Base-by-base conservation (phyloP, 169 alveolate genomes). In the Toxoplasma gondii region DNA sequence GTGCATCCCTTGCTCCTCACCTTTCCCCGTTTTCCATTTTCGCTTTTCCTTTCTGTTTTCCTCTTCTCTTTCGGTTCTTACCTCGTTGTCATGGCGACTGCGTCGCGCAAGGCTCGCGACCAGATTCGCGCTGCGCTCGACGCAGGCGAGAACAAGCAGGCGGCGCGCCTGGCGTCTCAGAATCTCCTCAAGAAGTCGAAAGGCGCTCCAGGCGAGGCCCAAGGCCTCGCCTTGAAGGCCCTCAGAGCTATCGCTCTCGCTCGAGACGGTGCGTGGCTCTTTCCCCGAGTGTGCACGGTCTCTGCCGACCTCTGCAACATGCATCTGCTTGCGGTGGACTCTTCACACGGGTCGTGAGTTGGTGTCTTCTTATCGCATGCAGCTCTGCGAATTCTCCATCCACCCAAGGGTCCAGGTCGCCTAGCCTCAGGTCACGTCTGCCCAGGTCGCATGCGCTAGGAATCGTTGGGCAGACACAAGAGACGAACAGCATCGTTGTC, bases 81-180 rank as follows among this genome's bases (percentile, higher is more conserved):
- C 34, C 22, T 64, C 34, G 74, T 31, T 16, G 74, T 31, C 39
- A 78, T 78, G 86, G 86, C 39, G 49, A 45, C 39, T 12, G 86
- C 86, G 29, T 7, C 86, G 44, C 39, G 86, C 29, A 78, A 78
- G 43, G 86, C 86, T 16, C 39, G 86, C 49, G 86, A 78, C 43
- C 86, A 78, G 29, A 78, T 78, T 38, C 86, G 86, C 39, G 86
- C 44, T 1, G 39, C 86, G 5, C 39, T 78, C 45, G 86, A 78
- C 45, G 86, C 44, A 45, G 86, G 86, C 27, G 86, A 78, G 44
- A 36, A 78, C 86, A 78, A 78, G 86, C 49, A 78, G 86, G 86
- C 86, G 1, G 45, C 45, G 49, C 39, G 86, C 16, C 44, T 78
- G 27, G 86, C 86, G 1, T 9, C 86, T 2, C 86, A 78, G 86